Evolutionary conservation across 305 asterid genomes (phyloP), one percentile per base, ranked within the genome.

Genomic region (Fraxinus xanthoxyloides): DNA sequence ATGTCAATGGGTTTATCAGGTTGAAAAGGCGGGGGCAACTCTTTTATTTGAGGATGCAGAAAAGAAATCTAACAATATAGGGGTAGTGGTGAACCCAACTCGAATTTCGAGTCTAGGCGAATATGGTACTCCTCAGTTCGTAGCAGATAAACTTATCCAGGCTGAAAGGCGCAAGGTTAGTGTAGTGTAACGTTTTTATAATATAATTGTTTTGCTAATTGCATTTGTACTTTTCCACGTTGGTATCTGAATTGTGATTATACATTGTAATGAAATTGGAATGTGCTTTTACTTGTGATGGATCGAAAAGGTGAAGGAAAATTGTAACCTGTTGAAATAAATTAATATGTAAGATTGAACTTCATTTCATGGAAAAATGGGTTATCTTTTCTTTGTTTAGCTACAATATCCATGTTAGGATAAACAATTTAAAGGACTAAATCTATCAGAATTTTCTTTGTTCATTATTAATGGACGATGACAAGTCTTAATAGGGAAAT

Each of bases 41-140:
- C 94, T 77, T 74, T 75, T 95, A 78, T 94, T 95, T 77, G 97
- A 92, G 89, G 97, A 94, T 65, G 48, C 88, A 70, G 86, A 46
- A 75, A 85, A 91, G 88, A 94, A 93, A 83, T 88, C 93, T 30
- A 95, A 95, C 87, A 94, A 84, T 89, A 82, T 92, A 3, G 99
- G 99, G n/a, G 97, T 93, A 6, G 97, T 95, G 72, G 97, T 95
- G 82, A 88, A 76, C 84, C 99, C 99, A n/a, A 93, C 93, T 73
- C 87, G 91, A 69, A 92, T 95, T 84, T 87, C 91, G 24, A 88
- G 83, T 77, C 93, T 92, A 13, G 86, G 79, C 30, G 94, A 95
- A 83, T 94, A 92, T 59, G 98, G 99, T 70, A 91, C 80, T 85
- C 90, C 80, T 85, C 90, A 90, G 77, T 94, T 92, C 82, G 98